phyloP scores from a whole-genome alignment of 116 monocot species.

The Posidonia oceanica region DNA sequence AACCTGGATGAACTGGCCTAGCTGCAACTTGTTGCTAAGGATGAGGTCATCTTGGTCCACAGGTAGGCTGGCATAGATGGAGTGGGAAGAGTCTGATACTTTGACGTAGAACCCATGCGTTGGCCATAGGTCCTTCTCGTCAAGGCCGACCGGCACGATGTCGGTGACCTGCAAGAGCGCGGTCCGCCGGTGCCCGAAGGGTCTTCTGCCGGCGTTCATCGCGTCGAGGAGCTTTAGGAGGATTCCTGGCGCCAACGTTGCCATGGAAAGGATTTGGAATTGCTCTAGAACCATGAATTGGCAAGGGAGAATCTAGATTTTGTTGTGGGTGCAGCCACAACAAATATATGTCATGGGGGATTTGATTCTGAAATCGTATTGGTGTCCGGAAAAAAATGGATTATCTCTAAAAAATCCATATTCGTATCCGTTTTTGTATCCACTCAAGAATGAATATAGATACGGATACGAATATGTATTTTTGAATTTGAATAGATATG shows the following conservation, averaged over 20 bases:
- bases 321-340: too few relatives aligned
- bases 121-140: constrained; percentile 46
- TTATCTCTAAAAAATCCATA: too few relatives aligned
- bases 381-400: too few relatives aligned
- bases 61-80: constrained; percentile 46
- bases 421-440: too few relatives aligned
- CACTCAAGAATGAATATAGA: too few relatives aligned
- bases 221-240: constrained; percentile 65
- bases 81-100: constrained; percentile 75
- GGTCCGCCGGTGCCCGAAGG: constrained; percentile 31
- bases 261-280: constrained; percentile 26
- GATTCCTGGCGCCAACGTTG: constrained; percentile 42
- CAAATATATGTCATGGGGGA: too few relatives aligned
- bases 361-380: too few relatives aligned
- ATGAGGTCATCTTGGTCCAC: constrained; percentile 57
- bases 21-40: constrained; percentile 53
- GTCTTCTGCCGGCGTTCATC: constrained; percentile 36
- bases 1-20: constrained; percentile 65
- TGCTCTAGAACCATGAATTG: too few relatives aligned
- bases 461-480: too few relatives aligned
- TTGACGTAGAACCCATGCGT: constrained; percentile 73
- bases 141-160: constrained; percentile 56
- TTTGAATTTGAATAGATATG: too few relatives aligned
- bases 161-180: constrained; percentile 58
- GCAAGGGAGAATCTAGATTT: too few relatives aligned